Conservation (phyloP, 257 asterid species). For the Solanum paucissectum region DNA sequence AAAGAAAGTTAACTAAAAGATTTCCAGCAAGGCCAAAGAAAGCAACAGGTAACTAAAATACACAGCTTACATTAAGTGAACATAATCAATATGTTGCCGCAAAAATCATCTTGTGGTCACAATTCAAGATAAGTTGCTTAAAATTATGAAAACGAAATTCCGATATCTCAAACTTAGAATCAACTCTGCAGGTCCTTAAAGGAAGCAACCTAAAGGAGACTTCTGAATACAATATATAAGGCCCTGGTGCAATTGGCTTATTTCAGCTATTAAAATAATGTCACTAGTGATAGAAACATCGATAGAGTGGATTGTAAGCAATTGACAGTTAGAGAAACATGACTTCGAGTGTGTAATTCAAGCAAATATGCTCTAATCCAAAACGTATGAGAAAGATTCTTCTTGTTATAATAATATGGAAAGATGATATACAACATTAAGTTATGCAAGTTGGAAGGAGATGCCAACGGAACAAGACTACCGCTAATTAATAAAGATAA, state of each 20-base stretch:
- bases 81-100: background rate
- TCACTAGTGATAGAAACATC: background rate
- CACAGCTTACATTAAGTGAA: background rate
- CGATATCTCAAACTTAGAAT: background rate
- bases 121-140: background rate
- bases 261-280: background rate
- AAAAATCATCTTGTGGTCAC: background rate
- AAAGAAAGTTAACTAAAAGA: background rate
- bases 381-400: background rate
- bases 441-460: background rate
- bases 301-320: constrained; percentile 11
- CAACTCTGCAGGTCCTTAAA: background rate
- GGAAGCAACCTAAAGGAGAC: background rate
- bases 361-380: constrained; percentile 5
- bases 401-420: background rate
- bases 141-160: background rate
- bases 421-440: background rate
- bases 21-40: background rate
- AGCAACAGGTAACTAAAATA: background rate
- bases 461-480: background rate
- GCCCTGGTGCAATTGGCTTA: background rate
- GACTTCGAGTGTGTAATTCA: constrained; percentile 9
- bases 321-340: constrained; percentile 6
- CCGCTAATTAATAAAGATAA: background rate
- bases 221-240: background rate